These are phyloP conservation scores for Henckelia pumila DNA, from an alignment of 257 asterid species.

Conservation along the genomic window DNA sequence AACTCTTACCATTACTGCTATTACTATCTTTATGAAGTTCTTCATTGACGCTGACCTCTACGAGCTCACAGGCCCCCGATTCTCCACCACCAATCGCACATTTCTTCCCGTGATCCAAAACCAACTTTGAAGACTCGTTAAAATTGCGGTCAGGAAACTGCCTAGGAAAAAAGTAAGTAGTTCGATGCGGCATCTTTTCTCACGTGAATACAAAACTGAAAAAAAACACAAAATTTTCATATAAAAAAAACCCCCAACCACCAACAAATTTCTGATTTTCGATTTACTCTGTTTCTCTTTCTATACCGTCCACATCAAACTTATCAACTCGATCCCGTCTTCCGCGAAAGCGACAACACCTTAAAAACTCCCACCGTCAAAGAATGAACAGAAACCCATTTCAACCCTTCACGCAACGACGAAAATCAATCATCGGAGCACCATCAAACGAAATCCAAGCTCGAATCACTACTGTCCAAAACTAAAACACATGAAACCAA, in stretches of 20 bases:
- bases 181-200: slow-evolving; percentile 84
- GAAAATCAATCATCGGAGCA: background rate
- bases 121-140: slow-evolving; percentile 45
- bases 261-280: background rate
- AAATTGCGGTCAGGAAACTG: slow-evolving; percentile 70
- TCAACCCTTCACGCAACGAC: background rate
- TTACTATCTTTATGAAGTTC: background rate
- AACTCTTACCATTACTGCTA: background rate
- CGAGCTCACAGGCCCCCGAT: slow-evolving; percentile 17
- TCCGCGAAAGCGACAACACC: slow-evolving; percentile 15
- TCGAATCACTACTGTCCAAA: background rate
- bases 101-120: slow-evolving; percentile 73
- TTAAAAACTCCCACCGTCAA: slow-evolving; percentile 21
- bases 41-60: slow-evolving; percentile 23
- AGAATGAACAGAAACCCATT: slow-evolving; percentile 20
- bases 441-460: background rate
- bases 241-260: background rate
- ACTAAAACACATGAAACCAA: background rate
- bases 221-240: background rate
- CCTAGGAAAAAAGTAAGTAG: slow-evolving; percentile 85
- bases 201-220: slow-evolving; percentile 62
- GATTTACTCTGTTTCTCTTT: slow-evolving; percentile 1
- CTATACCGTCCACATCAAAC: slow-evolving; percentile 22
- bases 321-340: slow-evolving; percentile 9
- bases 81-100: slow-evolving; percentile 29